These are phyloP conservation scores for Phoma sp. DNA, from an alignment of 2,329 filamentous ascomycete genomes.

Conservation along the genomic window DNA sequence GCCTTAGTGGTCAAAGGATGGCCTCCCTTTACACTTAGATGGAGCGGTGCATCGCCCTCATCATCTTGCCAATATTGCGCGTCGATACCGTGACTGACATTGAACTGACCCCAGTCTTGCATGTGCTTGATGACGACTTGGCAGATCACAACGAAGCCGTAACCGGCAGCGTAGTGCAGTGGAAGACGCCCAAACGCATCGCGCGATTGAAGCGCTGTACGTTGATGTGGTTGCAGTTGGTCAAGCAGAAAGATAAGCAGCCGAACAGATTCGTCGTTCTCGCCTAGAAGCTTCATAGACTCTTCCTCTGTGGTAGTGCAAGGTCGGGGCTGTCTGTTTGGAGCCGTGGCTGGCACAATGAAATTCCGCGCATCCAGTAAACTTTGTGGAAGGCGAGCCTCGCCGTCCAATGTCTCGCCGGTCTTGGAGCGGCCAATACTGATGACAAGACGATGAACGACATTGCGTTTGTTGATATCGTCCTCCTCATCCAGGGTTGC, in stretches of 20 bases:
- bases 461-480: constrained; percentile 93
- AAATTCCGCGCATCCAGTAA: constrained; percentile 70
- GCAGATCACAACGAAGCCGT: constrained; percentile 91
- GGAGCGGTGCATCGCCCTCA: constrained; percentile 88
- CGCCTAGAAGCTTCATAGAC: constrained; percentile 64
- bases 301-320: constrained; percentile 73
- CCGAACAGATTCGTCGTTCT: constrained; percentile 78
- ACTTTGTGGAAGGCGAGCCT: constrained; percentile 60
- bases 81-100: constrained; percentile 86
- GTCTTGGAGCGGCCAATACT: constrained; percentile 81
- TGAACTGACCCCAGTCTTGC: constrained; percentile 87
- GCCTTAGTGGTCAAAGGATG: constrained; percentile 85
- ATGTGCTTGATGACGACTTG: constrained; percentile 86
- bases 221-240: constrained; percentile 71
- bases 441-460: constrained; percentile 90
- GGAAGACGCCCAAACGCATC: constrained; percentile 86
- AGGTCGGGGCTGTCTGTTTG: constrained; percentile 66
- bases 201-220: constrained; percentile 68
- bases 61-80: constrained; percentile 88
- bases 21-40: constrained; percentile 90
- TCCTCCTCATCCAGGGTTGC: constrained; percentile 82
- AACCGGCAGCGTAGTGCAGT: constrained; percentile 92
- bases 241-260: constrained; percentile 71
- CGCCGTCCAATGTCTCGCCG: constrained; percentile 56
- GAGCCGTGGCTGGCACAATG: constrained; percentile 78